Evolutionary conservation across 805 yeast species (phyloP).

Genomic region (Pichia sporocuriosa): DNA sequence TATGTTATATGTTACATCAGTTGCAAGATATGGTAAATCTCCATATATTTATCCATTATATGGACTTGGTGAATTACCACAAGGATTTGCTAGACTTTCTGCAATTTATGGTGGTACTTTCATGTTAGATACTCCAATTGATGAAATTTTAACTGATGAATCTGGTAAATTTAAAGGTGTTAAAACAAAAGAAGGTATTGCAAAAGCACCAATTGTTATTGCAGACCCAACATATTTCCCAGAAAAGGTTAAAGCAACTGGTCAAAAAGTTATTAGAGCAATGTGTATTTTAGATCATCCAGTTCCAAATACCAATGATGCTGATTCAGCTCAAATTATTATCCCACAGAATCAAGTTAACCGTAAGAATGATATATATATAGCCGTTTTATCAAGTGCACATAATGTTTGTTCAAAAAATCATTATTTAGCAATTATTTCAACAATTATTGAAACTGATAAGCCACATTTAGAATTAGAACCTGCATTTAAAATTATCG

Average conservation of each 20-base stretch:
- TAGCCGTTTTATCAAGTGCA: conserved; percentile 81
- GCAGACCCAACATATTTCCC: conserved; percentile 99
- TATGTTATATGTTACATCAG: conserved; percentile 77
- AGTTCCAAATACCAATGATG: conserved; percentile 69
- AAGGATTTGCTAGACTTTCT: conserved; percentile 93
- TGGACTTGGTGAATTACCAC: conserved; percentile 98
- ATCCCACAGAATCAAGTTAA: conserved; percentile 94
- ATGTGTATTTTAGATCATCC: conserved; percentile 89
- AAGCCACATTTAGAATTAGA: conserved; percentile 88
- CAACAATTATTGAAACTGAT: conserved; percentile 90
- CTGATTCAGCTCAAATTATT: conserved; percentile 88
- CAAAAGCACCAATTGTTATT: conserved; percentile 87
- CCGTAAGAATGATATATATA: conserved; percentile 89
- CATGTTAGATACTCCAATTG: conserved; percentile 95
- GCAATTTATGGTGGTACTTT: conserved; percentile 98
- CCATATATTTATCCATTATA: conserved; percentile 95
- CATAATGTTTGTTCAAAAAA: conserved; percentile 90
- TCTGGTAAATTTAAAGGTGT: conserved; percentile 79
- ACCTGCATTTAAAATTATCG: conserved; percentile 88
- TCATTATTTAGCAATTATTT: conserved; percentile 85
- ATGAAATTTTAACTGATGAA: conserved; percentile 71
- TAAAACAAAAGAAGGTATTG: conserved; percentile 83
- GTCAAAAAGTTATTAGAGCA: conserved; percentile 71
- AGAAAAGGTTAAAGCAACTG: conserved; percentile 63
- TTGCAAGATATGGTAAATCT: conserved; percentile 91